Base-by-base conservation (phyloP, 139 green algal genomes). In the Coelastrella sp. region DNA sequence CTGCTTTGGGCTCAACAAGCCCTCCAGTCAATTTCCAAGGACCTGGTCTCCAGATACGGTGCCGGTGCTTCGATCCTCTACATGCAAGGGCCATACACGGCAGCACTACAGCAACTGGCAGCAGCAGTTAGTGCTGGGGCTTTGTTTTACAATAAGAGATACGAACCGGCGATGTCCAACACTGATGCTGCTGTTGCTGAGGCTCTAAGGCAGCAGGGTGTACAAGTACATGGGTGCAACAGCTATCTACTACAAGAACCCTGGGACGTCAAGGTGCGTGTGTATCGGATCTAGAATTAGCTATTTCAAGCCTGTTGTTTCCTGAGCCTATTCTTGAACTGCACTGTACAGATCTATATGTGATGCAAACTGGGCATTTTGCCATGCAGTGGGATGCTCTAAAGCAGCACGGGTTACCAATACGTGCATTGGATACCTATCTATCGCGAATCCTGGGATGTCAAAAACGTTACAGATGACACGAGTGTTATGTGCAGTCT, bases 141-240 rank as follows among this genome's bases (percentile, higher is more conserved):
- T 5, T 80, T 96, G 13, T 93, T 93, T 54, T 94, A 64, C 84
- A 94, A 92, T 92, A 79, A 92, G 4, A 92, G 92, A 14, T 94
- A 95, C 64, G 94, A 96, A 88, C 93, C 94, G 3, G 76, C 89
- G 0, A 91, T 91, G 89, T 4, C 10, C 4, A 47, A 19, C 2
- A 77, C 91, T 56, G 93, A 96, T 58, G 83, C 47, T 64, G 8
- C 22, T 8, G 88, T 94, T 0, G 68, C 57, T n/a, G 59, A 59
- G 5, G 73, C 13, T 2, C 91, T 96, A 68, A 64, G 89, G 54
- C 87, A 54, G 7, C 73, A 74, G n/a, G 92, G 94, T 0, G 76
- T 94, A 13, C 14, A 92, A 80, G 83, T 90, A 57, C 74, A 84
- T 2, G 73, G 66, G 54, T 93, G 81, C 74, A 85, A 68, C 20